Evolutionary conservation across 495 filamentous ascomycete genomes (phyloP).

Genomic region (Daldinia loculata): DNA sequence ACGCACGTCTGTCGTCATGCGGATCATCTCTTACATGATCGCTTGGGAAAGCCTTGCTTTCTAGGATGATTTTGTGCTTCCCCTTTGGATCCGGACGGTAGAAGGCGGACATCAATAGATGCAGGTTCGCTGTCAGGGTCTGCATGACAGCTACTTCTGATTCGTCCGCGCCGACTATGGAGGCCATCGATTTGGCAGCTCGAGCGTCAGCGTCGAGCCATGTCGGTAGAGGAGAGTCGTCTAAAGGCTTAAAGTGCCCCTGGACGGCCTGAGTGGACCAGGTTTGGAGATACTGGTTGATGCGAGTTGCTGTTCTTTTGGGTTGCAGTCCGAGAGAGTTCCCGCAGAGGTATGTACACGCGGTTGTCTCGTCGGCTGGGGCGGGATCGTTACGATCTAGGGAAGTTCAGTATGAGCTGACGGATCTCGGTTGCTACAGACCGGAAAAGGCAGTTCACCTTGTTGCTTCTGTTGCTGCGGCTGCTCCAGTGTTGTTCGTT

Average conservation of each 20-base stretch:
- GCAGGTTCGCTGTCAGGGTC: conserved; percentile 90
- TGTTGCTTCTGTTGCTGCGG: conserved; percentile 30
- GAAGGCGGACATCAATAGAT: conserved; percentile 90
- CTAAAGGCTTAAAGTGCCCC: conserved; percentile 88
- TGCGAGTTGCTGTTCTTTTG: conserved; percentile 69
- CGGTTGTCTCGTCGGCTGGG: conserved; percentile 37
- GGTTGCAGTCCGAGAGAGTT: conserved; percentile 96
- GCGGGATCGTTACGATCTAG: conserved; percentile 46
- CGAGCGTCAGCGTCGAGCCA: conserved; percentile 84
- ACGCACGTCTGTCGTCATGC: conserved; percentile 32
- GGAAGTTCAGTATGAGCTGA: conserved; percentile 40
- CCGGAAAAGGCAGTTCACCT: conserved; percentile 33
- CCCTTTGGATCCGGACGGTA: conserved; percentile 77
- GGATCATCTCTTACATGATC: conserved; percentile 69
- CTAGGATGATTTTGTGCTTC: conserved; percentile 88
- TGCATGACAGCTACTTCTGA: conserved; percentile 93
- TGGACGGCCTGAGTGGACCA: conserved; percentile 95
- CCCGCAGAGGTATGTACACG: conserved; percentile 90
- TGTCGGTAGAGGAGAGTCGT: conserved; percentile 75
- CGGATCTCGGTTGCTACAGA: conserved; percentile 20
- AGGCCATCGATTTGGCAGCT: conserved; percentile 76
- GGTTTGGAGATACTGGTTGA: conserved; percentile 79
- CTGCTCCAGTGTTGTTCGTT: conserved; percentile 65
- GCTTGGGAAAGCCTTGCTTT: conserved; percentile 93
- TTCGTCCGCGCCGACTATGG: conserved; percentile 81